Percentiles rank a stretch among this genome's conserved stretches.
Evolutionary conservation across 495 filamentous ascomycete species (phyloP).

Genomic region (Tuber borchii): DNA sequence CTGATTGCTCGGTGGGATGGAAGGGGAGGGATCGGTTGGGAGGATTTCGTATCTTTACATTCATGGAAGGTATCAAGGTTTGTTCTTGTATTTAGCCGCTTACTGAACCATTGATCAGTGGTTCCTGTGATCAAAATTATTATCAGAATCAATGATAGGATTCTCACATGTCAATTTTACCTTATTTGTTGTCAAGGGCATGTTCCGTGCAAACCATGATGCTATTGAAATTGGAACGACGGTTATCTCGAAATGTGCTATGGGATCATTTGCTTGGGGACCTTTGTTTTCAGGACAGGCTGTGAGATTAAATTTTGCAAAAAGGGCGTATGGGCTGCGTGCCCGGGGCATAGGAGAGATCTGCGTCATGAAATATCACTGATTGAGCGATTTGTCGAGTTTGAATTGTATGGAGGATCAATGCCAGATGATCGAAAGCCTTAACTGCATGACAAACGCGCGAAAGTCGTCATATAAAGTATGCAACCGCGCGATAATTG

Average conservation of each 20-base stretch:
- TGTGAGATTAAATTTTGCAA: not conserved
- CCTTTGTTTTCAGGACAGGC: not conserved
- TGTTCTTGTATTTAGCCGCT: not conserved
- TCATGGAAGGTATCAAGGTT: not conserved
- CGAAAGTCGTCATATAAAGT: not conserved
- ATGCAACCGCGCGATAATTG: not conserved
- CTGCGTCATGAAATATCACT: not conserved
- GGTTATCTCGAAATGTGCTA: not conserved
- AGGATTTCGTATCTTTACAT: not conserved
- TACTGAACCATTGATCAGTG: not conserved
- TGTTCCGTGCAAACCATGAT: not conserved
- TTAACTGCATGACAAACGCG: not conserved
- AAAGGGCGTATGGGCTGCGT: not conserved
- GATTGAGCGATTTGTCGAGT: not conserved
- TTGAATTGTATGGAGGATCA: not conserved
- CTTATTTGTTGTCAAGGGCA: not conserved
- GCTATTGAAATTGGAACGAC: not conserved
- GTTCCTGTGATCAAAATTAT: conserved; percentile 6
- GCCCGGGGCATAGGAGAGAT: not conserved
- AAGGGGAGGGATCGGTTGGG: not conserved
- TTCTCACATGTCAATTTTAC: not conserved
- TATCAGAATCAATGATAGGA: conserved; percentile 11
- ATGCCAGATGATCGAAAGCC: not conserved
- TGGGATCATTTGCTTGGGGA: not conserved
- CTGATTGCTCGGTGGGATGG: conserved; percentile 4